Percentiles rank a stretch among this genome's conserved stretches.
phyloP scores from a whole-genome alignment of 139 green algal species.

The Micromonas commoda region DNA sequence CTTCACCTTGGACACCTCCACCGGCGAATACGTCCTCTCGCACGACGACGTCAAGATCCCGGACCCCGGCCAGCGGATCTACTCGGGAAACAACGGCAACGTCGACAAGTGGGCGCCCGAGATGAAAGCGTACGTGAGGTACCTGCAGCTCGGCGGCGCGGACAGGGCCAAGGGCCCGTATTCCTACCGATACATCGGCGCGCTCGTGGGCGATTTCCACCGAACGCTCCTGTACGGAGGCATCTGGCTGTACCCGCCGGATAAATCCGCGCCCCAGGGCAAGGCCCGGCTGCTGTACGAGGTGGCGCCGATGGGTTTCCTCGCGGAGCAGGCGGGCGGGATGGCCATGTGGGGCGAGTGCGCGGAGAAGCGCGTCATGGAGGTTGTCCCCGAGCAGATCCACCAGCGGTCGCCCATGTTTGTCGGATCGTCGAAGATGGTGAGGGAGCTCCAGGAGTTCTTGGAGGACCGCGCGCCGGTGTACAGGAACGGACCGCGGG shows the following conservation, averaged over 20 bases:
- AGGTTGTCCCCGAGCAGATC: conserved; percentile 42
- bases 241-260: conserved; percentile 62
- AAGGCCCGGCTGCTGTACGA: conserved; percentile 69
- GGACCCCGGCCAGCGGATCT: conserved; percentile 66
- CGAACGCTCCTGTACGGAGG: conserved; percentile 64
- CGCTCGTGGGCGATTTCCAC: conserved; percentile 66
- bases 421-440: conserved; percentile 45
- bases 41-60: conserved; percentile 59
- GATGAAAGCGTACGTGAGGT: conserved; percentile 38
- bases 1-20: conserved; percentile 48
- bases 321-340: conserved; percentile 51
- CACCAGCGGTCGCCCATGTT: conserved; percentile 55
- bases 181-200: conserved; percentile 61
- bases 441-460: conserved; percentile 30
- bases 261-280: conserved; percentile 52
- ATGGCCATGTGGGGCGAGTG: conserved; percentile 36
- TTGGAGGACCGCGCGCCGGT: background rate
- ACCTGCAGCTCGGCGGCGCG: conserved; percentile 6
- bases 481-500: too few species aligned
- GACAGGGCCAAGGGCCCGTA: conserved; percentile 37
- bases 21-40: conserved; percentile 53
- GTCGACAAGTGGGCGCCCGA: conserved; percentile 70
- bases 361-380: conserved; percentile 41
- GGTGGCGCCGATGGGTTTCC: conserved; percentile 47
- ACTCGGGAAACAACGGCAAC: conserved; percentile 99